Base-by-base conservation (phyloP, 305 asterid species). In the Ilex paraguariensis region DNA sequence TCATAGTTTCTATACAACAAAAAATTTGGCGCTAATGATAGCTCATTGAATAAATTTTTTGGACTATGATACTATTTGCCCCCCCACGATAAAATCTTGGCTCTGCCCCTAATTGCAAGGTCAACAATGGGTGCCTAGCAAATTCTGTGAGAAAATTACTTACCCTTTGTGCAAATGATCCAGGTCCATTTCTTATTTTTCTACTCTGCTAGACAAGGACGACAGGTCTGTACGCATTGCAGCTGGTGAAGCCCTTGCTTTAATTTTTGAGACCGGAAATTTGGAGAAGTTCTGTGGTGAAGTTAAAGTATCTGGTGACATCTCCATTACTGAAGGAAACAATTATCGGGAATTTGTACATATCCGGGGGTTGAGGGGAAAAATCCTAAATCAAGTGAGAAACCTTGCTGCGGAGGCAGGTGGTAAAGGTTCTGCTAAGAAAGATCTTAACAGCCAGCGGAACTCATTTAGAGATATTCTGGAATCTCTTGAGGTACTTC, bases 201-300 rank as follows among this genome's bases (percentile, higher is more conserved):
- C 91, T 45, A 79, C 89, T 54, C 73, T 84, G 63, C 84, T 93
- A 75, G 99, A 90, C 57, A 93, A 83, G 85, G 97, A 93, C 56
- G 96, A 90, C 70, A 75, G 97, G 75, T 63, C 79, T 39, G 77
- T 93, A 30, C 90, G 99, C 58, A 90, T 93, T 61, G 92, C 91
- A 55, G 95, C 94, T 64, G 99, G 99, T 56, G 99, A 93, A 83
- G 90, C 93, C 44, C 94, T 93, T 69, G 96, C 97, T 51, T 66
- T 90, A 70, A 84, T 90, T 33, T 90, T 86, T 71, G 97, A 93
- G 81, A 60, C 74, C 2, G 96, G 96, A 52, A 83, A 79, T 80
- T 74, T 93, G 66, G 99, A 90, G 63, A 90, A 90, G 62, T 86
- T 90, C 75, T 78, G 77, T 61, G 83, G 77, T 58, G 95, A 80